Base-by-base conservation (phyloP, 345 rosid species). In the Carallia pectinifolia region DNA sequence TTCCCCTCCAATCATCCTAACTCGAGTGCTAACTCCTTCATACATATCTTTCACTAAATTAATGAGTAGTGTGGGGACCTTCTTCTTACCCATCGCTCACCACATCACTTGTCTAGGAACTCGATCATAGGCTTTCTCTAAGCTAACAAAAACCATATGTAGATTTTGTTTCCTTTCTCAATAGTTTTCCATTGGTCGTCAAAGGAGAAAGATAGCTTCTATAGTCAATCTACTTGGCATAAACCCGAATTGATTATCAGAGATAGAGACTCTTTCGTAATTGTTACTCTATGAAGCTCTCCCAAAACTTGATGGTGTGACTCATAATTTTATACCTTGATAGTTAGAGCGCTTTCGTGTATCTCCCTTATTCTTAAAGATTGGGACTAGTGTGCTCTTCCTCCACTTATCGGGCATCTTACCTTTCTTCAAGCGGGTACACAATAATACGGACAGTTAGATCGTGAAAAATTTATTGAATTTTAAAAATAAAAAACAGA, bases 231-330 rank as follows among this genome's bases (percentile, higher is more conserved):
- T 50, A 29, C 58, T 31, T n/a, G 37, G 55, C 19, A 62, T 71
- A 8, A 71, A 63, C 52, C 61, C 38, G 27, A 71, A 71, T 54
- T 71, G 68, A 23, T 71, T 71, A 15, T 50, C 74, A n/a, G 62
- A 50, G 23, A 71, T 48, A 17, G 53, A 9, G 18, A 17, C 34
- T 33, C 34, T 33, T 33, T 48, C 1, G 53, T 48, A 17, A 17
- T 13, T 17, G 16, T 48, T 48, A 48, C 2, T 17, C 53, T 48
- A 48, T 8, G 8, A 48, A 10, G 4, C 18, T 48, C 8, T 48
- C 53, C 53, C 53, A 48, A 6, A 48, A 17, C 8, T 48, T 48
- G 16, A 48, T 48, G 1, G 15, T 48, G 17, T 13, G 53, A 17
- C 53, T 48, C 17, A 48, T 48, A 8, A 48, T 6, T 13, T 48